Evolutionary conservation across 176 grass and related monocot species (phyloP), one percentile per base, ranked within the genome.

Genomic region (Triticum turgidum): DNA sequence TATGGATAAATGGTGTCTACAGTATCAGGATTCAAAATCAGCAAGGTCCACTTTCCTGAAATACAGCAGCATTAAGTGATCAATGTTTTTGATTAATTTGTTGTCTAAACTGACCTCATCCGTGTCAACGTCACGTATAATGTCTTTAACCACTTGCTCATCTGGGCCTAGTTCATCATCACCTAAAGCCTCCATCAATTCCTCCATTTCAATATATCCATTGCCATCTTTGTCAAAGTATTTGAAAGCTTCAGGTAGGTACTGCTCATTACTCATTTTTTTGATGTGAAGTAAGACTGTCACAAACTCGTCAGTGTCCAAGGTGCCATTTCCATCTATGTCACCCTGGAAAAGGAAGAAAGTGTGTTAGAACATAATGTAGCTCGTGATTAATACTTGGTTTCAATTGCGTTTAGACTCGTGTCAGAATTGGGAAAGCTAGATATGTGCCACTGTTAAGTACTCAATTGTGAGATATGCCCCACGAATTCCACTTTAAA

Each of bases 211-310:
- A 72, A 95, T 95, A 69, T 89, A 98, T 35, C 95, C 93, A 25
- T 86, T 93, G 22, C 84, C 88, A 37, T 98, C 89, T 89, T 98
- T 95, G 75, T 95, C 96, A 9, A 98, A 98, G 84, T 87, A 95
- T 21, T 93, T 80, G 85, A 98, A 95, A 73, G 91, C 93, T 84
- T 93, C 84, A 6, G 89, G 66, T 44, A 98, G 93, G 65, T 95
- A 91, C 69, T 98, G 89, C n/a, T 95, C 89, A 37, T 84, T 98
- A 8, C 47, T 84, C 80, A 93, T 95, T 87, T 89, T 98, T 84
- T 95, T 95, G 3, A 98, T 89, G 89, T 98, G 95, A 62, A 98
- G 83, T 11, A 94, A 93, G 69, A 98, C 86, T 25, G 95, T 92
- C 45, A 95, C 85, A 89, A 98, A 95, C 90, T 98, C 93, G 32